Evolutionary conservation across 78 protist genomes (phyloP).

Genomic region (Dictyostelium brefeldianum): DNA sequence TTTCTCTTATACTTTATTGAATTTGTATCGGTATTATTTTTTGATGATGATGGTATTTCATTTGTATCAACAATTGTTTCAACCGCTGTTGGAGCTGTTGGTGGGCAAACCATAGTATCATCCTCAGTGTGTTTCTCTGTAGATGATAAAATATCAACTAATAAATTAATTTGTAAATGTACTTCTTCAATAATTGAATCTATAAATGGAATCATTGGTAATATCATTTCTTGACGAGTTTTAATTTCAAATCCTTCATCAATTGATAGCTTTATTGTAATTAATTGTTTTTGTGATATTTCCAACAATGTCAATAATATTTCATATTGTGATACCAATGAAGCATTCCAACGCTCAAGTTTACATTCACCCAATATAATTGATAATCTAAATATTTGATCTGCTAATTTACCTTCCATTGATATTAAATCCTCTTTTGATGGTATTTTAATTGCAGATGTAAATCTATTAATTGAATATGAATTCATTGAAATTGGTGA

Average conservation of each 20-base stretch:
- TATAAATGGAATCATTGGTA: constrained; percentile 60
- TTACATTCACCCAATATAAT: constrained; percentile 34
- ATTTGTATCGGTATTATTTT: background rate
- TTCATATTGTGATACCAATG: constrained; percentile 15
- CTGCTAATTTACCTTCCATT: constrained; percentile 11
- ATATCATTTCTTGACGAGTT: constrained; percentile 23
- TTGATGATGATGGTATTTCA: too few relatives aligned
- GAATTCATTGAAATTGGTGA: constrained; percentile 12
- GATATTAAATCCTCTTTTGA: background rate
- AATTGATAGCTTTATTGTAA: constrained; percentile 33
- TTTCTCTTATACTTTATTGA: background rate
- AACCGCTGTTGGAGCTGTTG: too few relatives aligned
- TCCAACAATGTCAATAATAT: constrained; percentile 16
- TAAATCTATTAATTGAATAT: background rate
- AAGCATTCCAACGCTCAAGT: constrained; percentile 53
- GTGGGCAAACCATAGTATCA: background rate
- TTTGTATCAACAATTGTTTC: background rate
- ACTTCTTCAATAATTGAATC: constrained; percentile 65
- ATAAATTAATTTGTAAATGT: constrained; percentile 50
- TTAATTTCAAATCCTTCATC: constrained; percentile 7
- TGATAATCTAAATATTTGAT: constrained; percentile 46
- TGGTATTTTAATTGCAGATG: constrained; percentile 15
- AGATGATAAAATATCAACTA: constrained; percentile 36
- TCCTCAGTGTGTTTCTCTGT: background rate
- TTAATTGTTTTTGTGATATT: constrained; percentile 55